Evolutionary conservation across 768 basidiomycete species (phyloP), one percentile per base, ranked within the genome.

Genomic region (Pisolithus microcarpus): DNA sequence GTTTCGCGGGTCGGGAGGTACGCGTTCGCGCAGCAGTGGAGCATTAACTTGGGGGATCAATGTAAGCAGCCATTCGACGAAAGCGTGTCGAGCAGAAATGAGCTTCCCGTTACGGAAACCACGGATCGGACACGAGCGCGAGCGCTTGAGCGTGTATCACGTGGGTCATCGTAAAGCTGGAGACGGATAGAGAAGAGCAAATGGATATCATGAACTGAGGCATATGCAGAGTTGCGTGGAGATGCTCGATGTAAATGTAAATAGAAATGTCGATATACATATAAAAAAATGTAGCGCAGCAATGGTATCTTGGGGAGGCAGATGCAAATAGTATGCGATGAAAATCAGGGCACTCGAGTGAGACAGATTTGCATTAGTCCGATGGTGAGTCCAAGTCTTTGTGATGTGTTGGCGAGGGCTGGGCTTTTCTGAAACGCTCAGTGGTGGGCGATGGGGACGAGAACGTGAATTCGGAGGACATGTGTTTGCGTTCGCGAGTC

Each of bases 391-490:
- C 49, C 3, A 43, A 43, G 37, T 44, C 53, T 48, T 56, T 66
- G 59, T 54, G 64, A 57, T 43, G 52, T 50, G 61, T 62, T 60
- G 59, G 64, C 51, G 53, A 68, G 37, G 69, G 67, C 31, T 65
- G 71, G 19, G 67, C 65, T 61, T 75, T 70, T 59, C 67, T 75
- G 67, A 76, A 76, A 50, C 81, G 80, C 51, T 77, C 69, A 48
- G 77, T 75, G 1, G 79, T 72, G 9, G 79, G 80, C 1, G 84
- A 84, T 7, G 87, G 87, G 1, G 85, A 83, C 15, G 81, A 77
- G 70, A 90, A 90, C 3, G 87, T 89, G 63, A 90, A 90, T 4
- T 85, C 75, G 19, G 84, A 74, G 63, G 85, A 87, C 53, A 82
- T 82, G 53, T 73, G 76, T 61, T 82, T 81, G 59, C 85, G 80